Base-by-base conservation (phyloP, 2,329 filamentous ascomycete genomes). In the Ceratocystis diversiconidia region DNA sequence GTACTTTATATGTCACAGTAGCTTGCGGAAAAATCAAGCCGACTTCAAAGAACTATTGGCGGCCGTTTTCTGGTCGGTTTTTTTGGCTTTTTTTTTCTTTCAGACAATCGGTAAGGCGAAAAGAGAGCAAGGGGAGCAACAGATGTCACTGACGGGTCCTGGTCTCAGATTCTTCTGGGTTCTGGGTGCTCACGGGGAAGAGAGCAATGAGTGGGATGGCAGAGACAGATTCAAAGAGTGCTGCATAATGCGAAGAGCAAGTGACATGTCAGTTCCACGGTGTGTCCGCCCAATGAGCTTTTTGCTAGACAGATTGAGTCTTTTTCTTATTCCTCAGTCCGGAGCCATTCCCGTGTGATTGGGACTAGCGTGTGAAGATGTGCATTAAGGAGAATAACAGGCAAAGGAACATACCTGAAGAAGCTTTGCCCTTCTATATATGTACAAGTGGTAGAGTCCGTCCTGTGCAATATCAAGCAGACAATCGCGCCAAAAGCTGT, bases 241-340 rank as follows among this genome's bases (percentile, higher is more conserved):
- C 52, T 57, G 28, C 52, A 30, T 57, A 17, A 15, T 57, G 12
- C 52, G 28, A 57, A 57, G 3, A 57, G 52, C 7, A 30, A 15
- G 52, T 57, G 52, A 57, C 52, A 57, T 28, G 52, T 57, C 52
- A 57, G 52, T 57, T 57, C 52, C 30, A 30, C 52, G 52, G 52
- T 30, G 52, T 17, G 25, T 30, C 52, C 52, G 28, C 52, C 22
- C 30, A 15, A 30, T 57, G 17, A 12, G 15, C 7, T 25, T 57
- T 32, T 19, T 32, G 52, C 52, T 17, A 30, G 10, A 32, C 52
- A 50, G 28, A 3, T 30, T 57, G 52, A n/a, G 52, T 57, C 52
- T 57, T 30, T 57, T 57, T 30, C 19, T 57, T 30, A 4, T 22
- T n/a, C 4, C 15, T 57, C 52, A 50, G n/a, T 50, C 52, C 52